Base-by-base conservation (phyloP, 805 yeast genomes). In the Komagataella populi region DNA sequence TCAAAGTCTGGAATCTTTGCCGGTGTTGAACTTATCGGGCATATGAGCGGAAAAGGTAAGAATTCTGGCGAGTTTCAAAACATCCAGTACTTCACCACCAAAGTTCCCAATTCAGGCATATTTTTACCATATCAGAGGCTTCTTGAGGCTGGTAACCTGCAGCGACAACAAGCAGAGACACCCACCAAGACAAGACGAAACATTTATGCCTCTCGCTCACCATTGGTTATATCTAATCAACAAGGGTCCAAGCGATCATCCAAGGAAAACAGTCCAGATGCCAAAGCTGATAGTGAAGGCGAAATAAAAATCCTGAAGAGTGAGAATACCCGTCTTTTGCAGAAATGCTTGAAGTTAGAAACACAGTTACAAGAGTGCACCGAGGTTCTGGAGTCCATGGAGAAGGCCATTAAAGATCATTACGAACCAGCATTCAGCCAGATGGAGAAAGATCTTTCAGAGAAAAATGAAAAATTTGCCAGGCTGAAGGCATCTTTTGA, bases 61-160 rank as follows among this genome's bases (percentile, higher is more conserved):
- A 93, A 91, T 61, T 77, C 80, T 51, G 99, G 99, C n/a, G 75
- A 77, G 46, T 88, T 81, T 47, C 77, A 83, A 52, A 96, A 95
- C 0, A 62, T 69, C 6, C 70, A 70, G 51, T 89, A 89, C 62
- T 90, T 90, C 61, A 69, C 70, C 4, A 87, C 90, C 0, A 66
- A 70, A 5, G 66, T 61, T 43, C 84, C 89, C 0, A 76, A 76
- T 52, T 72, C 88, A 17, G 97, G 97, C 0, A 65, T 90, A 24
- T 90, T 90, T 59, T 71, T 90, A 48, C 81, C 81, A 1, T 78
- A 72, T 60, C 77, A 70, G 49, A 74, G 68, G 63, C 63, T 63
- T 51, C 57, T 55, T 4, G 55, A 56, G 45, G 58, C 55, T 2
- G 63, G 64, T 49, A 30, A 30, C 39, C 10, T 30, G 39, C 49